Conservation (phyloP, 345 rosid genomes). For the Noccaea caerulescens region DNA sequence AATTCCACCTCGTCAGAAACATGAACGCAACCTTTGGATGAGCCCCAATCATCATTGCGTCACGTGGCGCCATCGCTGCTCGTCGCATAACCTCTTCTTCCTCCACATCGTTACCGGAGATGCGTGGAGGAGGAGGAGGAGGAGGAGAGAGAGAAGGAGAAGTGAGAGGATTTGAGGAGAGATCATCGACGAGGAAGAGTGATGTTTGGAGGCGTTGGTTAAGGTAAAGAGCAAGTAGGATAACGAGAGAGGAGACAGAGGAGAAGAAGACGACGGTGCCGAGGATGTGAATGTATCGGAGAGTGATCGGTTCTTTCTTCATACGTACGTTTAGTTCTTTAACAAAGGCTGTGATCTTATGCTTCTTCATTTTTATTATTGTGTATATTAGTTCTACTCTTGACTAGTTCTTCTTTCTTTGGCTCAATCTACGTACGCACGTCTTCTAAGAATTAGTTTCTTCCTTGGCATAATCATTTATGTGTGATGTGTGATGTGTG, state of each 20-base stretch:
- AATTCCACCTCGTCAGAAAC: constrained; percentile 64
- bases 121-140: constrained; percentile 8
- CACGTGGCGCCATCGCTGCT: constrained; percentile 35
- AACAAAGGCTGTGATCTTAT: constrained; percentile 27
- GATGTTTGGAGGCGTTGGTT: constrained; percentile 39
- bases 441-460: neutral
- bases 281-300: constrained; percentile 37
- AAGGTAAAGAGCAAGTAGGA: constrained; percentile 40
- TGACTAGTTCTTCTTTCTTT: neutral
- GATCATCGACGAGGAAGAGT: constrained; percentile 26
- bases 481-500: too few relatives aligned
- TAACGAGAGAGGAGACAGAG: constrained; percentile 37
- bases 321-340: constrained; percentile 30
- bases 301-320: constrained; percentile 31
- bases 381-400: neutral
- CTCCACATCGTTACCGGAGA: constrained; percentile 8
- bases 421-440: constrained; percentile 3
- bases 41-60: neutral
- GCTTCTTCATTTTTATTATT: constrained; percentile 28
- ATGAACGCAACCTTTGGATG: constrained; percentile 70
- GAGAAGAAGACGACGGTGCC: constrained; percentile 41
- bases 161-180: constrained; percentile 29
- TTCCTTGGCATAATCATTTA: constrained; percentile 14
- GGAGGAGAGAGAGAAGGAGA: constrained; percentile 10
- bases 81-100: constrained; percentile 46